phyloP scores from a whole-genome alignment of 345 rosid genomes.

The Aquilaria malaccensis region DNA sequence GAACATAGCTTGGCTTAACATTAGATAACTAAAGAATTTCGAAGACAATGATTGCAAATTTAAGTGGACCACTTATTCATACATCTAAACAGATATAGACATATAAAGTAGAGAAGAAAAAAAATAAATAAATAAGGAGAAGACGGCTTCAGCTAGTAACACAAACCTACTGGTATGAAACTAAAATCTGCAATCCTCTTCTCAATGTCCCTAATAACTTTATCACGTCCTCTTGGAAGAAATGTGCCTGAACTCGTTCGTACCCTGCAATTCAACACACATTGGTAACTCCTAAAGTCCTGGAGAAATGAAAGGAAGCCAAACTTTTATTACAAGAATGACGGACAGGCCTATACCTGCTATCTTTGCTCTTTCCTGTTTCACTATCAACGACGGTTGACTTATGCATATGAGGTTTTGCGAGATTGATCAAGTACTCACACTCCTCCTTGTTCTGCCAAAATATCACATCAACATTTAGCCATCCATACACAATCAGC shows the following conservation, averaged over 20 bases:
- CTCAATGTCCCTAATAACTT: constrained; percentile 66
- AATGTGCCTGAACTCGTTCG: constrained; percentile 91
- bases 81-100: not conserved
- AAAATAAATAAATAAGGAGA: not conserved
- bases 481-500: not conserved
- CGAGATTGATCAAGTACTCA: constrained; percentile 63
- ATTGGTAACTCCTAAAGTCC: not conserved
- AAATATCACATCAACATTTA: constrained; percentile 2
- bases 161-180: constrained; percentile 82
- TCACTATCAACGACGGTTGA: constrained; percentile 76
- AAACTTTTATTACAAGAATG: not conserved
- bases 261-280: constrained; percentile 41
- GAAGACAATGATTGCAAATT: not conserved
- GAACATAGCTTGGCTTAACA: no score
- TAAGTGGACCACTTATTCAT: no score
- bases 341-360: constrained; percentile 40
- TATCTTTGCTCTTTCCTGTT: constrained; percentile 87
- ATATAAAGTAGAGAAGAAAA: not conserved
- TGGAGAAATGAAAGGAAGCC: constrained; percentile 1
- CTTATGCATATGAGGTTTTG: constrained; percentile 79
- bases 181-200: constrained; percentile 82
- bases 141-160: not conserved
- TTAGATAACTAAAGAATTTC: constrained; percentile 1
- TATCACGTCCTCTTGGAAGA: constrained; percentile 72
- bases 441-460: constrained; percentile 76